A percentile compares a stretch with the other conserved stretches of the same genome.
Conservation (phyloP, 306 rosid genomes). For the Castanea sativa region DNA sequence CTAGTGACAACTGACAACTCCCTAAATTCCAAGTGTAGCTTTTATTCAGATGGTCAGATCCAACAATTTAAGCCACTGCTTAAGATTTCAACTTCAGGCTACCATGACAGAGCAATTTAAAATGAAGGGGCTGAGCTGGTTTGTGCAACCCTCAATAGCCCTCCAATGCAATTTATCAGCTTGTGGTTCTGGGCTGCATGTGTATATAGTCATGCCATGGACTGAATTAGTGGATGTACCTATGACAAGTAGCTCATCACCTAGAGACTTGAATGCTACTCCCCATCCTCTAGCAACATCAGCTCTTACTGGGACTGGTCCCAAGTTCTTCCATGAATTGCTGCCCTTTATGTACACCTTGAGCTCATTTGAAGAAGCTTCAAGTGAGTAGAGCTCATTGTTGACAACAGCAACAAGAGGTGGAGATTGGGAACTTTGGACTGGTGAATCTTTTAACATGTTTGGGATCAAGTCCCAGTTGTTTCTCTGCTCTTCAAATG, state of each 20-base stretch:
- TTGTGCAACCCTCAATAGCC: slow-evolving; percentile 43
- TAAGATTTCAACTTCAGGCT: slow-evolving; percentile 37
- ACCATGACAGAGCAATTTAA: slow-evolving; percentile 77
- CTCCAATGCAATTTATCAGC: slow-evolving; percentile 57
- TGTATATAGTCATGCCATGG: slow-evolving; percentile 42
- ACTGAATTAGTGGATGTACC: slow-evolving; percentile 44
- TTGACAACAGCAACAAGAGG: slow-evolving; percentile 78
- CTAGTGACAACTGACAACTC: not conserved
- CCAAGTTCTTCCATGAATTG: slow-evolving; percentile 64
- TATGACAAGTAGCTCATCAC: slow-evolving; percentile 67
- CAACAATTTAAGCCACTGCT: slow-evolving; percentile 5
- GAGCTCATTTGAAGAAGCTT: slow-evolving; percentile 57
- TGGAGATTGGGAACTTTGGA: slow-evolving; percentile 39
- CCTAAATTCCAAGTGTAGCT: not conserved
- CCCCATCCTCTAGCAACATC: slow-evolving; percentile 74
- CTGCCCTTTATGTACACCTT: slow-evolving; percentile 51
- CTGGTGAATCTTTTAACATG: slow-evolving; percentile 46
- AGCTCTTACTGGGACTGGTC: slow-evolving; percentile 67
- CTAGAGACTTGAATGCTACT: slow-evolving; percentile 76
- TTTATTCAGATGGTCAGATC: slow-evolving; percentile 18
- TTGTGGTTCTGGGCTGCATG: slow-evolving; percentile 58
- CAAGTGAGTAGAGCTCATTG: slow-evolving; percentile 60
- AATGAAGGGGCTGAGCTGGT: slow-evolving; percentile 52
- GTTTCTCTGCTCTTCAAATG: slow-evolving; percentile 46
- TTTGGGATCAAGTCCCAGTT: slow-evolving; percentile 59